phyloP scores from a whole-genome alignment of 352 stramenopile species.

The Globisporangium okanoganense region DNA sequence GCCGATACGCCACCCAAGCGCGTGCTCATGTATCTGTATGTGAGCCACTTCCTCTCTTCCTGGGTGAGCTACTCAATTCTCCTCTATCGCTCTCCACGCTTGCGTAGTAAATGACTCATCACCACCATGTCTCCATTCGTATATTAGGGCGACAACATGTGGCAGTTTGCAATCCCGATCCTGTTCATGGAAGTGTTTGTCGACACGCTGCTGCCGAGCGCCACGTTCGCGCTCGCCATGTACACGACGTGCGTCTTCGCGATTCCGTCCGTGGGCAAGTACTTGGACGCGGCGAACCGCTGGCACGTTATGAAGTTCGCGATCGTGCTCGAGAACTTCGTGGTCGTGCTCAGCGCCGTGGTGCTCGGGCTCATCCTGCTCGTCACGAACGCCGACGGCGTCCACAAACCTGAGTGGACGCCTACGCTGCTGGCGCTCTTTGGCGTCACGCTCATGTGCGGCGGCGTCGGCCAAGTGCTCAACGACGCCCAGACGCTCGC shows the following conservation, averaged over 20 bases:
- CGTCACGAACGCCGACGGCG: conserved; percentile 52
- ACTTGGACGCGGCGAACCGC: conserved; percentile 62
- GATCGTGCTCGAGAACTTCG: conserved; percentile 73
- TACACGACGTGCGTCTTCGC: conserved; percentile 71
- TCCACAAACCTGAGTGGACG: conserved; percentile 59
- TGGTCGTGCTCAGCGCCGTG: conserved; percentile 65
- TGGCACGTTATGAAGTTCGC: conserved; percentile 67
- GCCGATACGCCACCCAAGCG: conserved; percentile 19
- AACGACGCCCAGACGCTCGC: conserved; percentile 75
- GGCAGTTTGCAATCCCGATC: conserved; percentile 75
- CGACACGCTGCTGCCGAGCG: conserved; percentile 73
- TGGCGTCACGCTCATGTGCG: conserved; percentile 48
- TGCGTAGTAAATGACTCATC: background rate
- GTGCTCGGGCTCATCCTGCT: conserved; percentile 59
- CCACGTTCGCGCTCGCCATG: conserved; percentile 66
- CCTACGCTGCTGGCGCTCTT: conserved; percentile 43
- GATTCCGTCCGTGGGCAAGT: conserved; percentile 61
- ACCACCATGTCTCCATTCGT: background rate
- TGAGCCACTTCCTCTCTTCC: conserved; percentile 65
- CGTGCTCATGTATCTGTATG: conserved; percentile 68
- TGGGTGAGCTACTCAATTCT: conserved; percentile 35
- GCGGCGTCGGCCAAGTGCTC: conserved; percentile 66
- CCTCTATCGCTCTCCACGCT: background rate
- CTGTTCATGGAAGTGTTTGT: conserved; percentile 87
- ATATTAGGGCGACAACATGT: conserved; percentile 69